These are phyloP conservation scores for Pulicaria dysenterica DNA, from an alignment of 129 eudicot genomes.

Conservation along the genomic window DNA sequence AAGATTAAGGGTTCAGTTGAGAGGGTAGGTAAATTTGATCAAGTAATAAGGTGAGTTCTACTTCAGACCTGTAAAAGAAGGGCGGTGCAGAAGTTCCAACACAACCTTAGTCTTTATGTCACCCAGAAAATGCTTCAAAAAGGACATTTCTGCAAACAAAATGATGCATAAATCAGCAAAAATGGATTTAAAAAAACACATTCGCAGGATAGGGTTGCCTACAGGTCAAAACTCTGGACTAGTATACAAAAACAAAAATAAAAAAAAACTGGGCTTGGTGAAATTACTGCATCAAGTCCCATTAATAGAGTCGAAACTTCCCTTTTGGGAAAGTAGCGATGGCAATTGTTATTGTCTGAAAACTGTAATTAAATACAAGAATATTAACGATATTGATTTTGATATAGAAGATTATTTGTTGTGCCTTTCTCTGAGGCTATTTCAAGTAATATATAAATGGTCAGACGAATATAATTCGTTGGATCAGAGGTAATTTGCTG, in stretches of 20 bases:
- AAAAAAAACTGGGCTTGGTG: not conserved
- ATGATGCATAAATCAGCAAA: not conserved
- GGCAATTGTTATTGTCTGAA: too few relatives aligned
- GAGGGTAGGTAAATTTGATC: conserved; percentile 3
- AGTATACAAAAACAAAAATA: conserved; percentile 1
- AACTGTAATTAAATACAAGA: too few relatives aligned
- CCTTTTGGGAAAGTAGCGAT: too few relatives aligned
- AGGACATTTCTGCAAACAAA: conserved; percentile 41
- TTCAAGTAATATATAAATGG: too few relatives aligned
- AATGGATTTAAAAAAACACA: not conserved
- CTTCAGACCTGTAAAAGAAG: conserved; percentile 43
- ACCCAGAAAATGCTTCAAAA: conserved; percentile 30
- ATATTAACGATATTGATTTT: too few relatives aligned
- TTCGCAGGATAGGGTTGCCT: not conserved
- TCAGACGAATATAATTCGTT: too few relatives aligned
- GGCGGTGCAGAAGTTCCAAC: conserved; percentile 14
- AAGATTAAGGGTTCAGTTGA: conserved; percentile 3
- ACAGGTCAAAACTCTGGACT: not conserved
- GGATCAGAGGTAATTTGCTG: too few relatives aligned
- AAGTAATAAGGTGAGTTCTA: conserved; percentile 12
- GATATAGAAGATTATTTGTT: too few relatives aligned
- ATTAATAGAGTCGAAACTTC: too few relatives aligned
- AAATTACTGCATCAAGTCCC: too few relatives aligned
- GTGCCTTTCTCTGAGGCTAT: too few relatives aligned
- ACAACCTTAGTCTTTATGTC: conserved; percentile 21